Conservation (phyloP, 2,329 filamentous ascomycete genomes). For the Ascochyta viciae-villosae region DNA sequence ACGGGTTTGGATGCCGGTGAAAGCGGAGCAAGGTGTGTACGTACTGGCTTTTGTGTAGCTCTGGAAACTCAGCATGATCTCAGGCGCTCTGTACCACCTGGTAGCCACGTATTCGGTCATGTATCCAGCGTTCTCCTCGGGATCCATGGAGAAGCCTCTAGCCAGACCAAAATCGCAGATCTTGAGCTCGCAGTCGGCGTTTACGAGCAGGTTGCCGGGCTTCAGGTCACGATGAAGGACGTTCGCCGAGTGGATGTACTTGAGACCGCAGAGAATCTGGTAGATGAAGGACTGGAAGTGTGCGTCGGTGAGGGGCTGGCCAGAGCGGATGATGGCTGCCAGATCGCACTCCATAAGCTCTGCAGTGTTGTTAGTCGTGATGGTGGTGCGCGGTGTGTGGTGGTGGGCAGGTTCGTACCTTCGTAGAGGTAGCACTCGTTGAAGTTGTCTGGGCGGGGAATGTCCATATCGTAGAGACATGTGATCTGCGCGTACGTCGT, state of each 20-base stretch:
- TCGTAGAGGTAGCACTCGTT: conserved; percentile 99
- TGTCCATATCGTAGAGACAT: conserved; percentile 99
- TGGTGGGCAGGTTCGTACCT: conserved; percentile 61
- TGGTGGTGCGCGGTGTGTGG: neutral
- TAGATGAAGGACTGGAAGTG: conserved; percentile 99
- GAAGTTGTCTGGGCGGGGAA: conserved; percentile 95
- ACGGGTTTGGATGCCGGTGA: neutral
- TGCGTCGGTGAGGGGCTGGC: conserved; percentile 94
- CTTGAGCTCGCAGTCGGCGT: conserved; percentile 98
- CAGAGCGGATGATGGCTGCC: conserved; percentile 95
- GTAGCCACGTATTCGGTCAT: conserved; percentile 99
- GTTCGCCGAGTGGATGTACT: conserved; percentile 99
- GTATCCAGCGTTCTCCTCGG: conserved; percentile 97
- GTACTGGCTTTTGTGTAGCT: conserved; percentile 99
- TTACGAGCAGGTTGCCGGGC: conserved; percentile 95
- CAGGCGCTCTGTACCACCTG: conserved; percentile 96
- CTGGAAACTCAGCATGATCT: conserved; percentile 99
- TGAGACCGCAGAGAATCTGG: conserved; percentile 97
- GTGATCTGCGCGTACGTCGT: conserved; percentile 73
- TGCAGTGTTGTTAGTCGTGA: conserved; percentile 51
- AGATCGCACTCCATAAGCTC: conserved; percentile 99
- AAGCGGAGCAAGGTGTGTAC: conserved; percentile 52
- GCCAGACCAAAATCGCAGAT: conserved; percentile 98
- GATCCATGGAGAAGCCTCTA: conserved; percentile 94
- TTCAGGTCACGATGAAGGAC: conserved; percentile 97